Evolutionary conservation across 331 rosid genomes (phyloP).

Genomic region (Pyrus hybrid): DNA sequence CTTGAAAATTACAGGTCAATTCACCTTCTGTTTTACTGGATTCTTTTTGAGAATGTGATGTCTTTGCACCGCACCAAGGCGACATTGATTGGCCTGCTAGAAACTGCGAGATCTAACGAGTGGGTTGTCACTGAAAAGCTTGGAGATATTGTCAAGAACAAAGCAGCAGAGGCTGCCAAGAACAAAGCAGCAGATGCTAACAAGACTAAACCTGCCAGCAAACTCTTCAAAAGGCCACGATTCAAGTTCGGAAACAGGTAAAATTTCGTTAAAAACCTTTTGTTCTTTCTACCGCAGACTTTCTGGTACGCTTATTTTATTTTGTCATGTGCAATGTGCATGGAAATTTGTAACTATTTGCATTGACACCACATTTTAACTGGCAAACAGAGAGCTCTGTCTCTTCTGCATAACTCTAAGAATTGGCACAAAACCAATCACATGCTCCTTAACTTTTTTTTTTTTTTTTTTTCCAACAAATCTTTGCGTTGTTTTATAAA

Average conservation of each 20-base stretch:
- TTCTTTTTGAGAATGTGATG: slow-evolving; percentile 97
- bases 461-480: too few species aligned
- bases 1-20: slow-evolving; percentile 55
- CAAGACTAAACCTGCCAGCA: slow-evolving; percentile 44
- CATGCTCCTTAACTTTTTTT: neutral
- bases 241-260: slow-evolving; percentile 67
- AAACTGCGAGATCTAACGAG: slow-evolving; percentile 75
- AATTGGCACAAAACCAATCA: slow-evolving; percentile 7
- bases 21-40: slow-evolving; percentile 95
- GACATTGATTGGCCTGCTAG: slow-evolving; percentile 66
- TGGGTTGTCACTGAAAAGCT: slow-evolving; percentile 96
- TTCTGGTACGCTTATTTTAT: neutral
- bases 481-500: neutral
- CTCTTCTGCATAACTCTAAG: neutral
- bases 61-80: slow-evolving; percentile 91
- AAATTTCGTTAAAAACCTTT: slow-evolving; percentile 4
- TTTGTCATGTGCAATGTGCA: slow-evolving; percentile 1
- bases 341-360: neutral
- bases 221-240: slow-evolving; percentile 35
- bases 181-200: slow-evolving; percentile 58
- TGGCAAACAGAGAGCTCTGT: slow-evolving; percentile 1
- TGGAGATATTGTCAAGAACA: slow-evolving; percentile 61
- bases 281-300: neutral
- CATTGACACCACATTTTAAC: slow-evolving; percentile 9
- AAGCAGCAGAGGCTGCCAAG: slow-evolving; percentile 62